Conservation (phyloP, 2,329 filamentous ascomycete genomes). For the Cercospora sp. region DNA sequence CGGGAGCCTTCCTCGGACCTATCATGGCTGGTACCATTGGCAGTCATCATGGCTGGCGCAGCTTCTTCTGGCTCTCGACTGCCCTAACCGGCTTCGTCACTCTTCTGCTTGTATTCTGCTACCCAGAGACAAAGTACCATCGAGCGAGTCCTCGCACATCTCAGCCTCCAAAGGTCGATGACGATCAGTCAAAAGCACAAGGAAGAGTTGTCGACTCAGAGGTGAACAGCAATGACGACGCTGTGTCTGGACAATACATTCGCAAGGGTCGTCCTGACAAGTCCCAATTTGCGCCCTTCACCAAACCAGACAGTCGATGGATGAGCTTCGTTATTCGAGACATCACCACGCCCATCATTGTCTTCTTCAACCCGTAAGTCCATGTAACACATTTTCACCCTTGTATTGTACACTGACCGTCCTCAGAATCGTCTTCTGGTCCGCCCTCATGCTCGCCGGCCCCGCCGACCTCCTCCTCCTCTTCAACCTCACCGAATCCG, state of each 20-base stretch:
- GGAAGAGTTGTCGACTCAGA: slow-evolving; percentile 35
- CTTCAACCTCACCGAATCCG: slow-evolving; percentile 55
- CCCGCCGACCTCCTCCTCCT: slow-evolving; percentile 48
- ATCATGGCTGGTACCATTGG: slow-evolving; percentile 49
- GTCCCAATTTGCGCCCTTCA: slow-evolving; percentile 43
- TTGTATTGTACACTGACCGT: not conserved
- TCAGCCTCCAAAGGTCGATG: slow-evolving; percentile 1
- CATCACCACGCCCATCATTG: slow-evolving; percentile 44
- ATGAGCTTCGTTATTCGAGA: slow-evolving; percentile 46
- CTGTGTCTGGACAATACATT: slow-evolving; percentile 21
- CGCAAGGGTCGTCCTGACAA: slow-evolving; percentile 44
- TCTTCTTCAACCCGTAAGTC: slow-evolving; percentile 46
- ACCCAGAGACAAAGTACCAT: slow-evolving; percentile 48
- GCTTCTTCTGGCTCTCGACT: slow-evolving; percentile 51
- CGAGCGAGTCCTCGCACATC: slow-evolving; percentile 27
- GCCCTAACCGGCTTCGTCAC: slow-evolving; percentile 45
- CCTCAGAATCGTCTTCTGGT: slow-evolving; percentile 43
- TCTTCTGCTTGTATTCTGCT: slow-evolving; percentile 43
- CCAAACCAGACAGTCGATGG: slow-evolving; percentile 44
- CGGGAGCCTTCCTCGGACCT: slow-evolving; percentile 47
- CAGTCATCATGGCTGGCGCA: slow-evolving; percentile 47
- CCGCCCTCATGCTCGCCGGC: slow-evolving; percentile 39
- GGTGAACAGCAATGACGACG: slow-evolving; percentile 31
- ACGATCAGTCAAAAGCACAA: slow-evolving; percentile 31
- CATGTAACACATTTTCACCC: too few relatives aligned